Conservation (phyloP, 257 asterid species). For the Scutellaria baicalensis region DNA sequence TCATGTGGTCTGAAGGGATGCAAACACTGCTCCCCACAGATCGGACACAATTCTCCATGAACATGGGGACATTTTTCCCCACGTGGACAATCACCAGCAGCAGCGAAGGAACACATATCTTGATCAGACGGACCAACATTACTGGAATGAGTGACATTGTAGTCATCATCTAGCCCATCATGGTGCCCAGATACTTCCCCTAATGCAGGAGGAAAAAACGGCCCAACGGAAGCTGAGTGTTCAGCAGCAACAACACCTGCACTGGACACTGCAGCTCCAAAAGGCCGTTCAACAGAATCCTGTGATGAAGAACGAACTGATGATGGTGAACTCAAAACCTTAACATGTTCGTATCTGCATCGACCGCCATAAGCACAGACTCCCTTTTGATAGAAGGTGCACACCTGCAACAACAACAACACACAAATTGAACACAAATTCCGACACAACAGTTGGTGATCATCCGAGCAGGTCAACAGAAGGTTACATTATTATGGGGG, state of each 20-base stretch:
- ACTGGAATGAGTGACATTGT: slow-evolving; percentile 19
- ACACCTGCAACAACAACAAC: slow-evolving; percentile 45
- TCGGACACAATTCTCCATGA: slow-evolving; percentile 79
- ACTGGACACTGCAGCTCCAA: slow-evolving; percentile 26
- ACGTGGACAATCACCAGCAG: slow-evolving; percentile 82
- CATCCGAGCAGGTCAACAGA: slow-evolving; percentile 10
- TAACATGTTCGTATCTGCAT: slow-evolving; percentile 85
- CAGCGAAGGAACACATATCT: slow-evolving; percentile 78
- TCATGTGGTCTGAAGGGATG: slow-evolving; percentile 85
- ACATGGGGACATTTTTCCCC: slow-evolving; percentile 72
- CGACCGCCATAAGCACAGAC: slow-evolving; percentile 74
- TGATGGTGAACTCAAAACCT: slow-evolving; percentile 39
- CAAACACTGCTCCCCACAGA: slow-evolving; percentile 69
- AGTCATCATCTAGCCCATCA: slow-evolving; percentile 23
- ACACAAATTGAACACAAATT: not conserved
- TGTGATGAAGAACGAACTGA: slow-evolving; percentile 44
- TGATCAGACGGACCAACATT: slow-evolving; percentile 51
- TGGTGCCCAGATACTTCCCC: slow-evolving; percentile 17
- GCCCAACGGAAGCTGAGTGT: slow-evolving; percentile 22
- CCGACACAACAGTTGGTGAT: not conserved
- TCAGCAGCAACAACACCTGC: slow-evolving; percentile 18
- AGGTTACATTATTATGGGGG: slow-evolving; percentile 53
- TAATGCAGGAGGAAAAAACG: slow-evolving; percentile 38
- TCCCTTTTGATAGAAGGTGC: slow-evolving; percentile 90
- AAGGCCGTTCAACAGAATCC: slow-evolving; percentile 21